Percentiles rank a stretch among this genome's conserved stretches.
Conservation (phyloP, 768 basidiomycete species). For the Cystobasidium tubakii region DNA sequence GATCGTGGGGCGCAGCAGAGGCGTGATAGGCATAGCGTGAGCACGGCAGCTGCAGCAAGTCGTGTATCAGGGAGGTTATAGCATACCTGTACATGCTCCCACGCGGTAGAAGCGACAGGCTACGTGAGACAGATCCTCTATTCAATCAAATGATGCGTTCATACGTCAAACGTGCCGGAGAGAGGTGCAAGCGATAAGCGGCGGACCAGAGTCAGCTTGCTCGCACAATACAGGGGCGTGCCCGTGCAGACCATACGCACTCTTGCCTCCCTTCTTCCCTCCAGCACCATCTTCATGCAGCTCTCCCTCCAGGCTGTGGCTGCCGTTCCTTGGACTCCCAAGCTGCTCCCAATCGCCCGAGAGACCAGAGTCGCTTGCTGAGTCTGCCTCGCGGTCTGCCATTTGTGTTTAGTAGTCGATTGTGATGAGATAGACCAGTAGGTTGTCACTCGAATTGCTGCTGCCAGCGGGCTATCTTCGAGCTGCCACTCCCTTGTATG, state of each 20-base stretch:
- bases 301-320: neutral
- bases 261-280: slow-evolving; percentile 20
- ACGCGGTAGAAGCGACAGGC: slow-evolving; percentile 35
- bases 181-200: slow-evolving; percentile 14
- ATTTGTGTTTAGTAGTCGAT: neutral
- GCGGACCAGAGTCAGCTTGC: neutral
- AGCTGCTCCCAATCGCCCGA: neutral
- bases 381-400: neutral
- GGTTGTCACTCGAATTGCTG: no score
- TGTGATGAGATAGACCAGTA: no score
- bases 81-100: slow-evolving; percentile 30
- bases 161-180: neutral
- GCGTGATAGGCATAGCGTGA: neutral
- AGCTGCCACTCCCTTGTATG: neutral
- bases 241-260: neutral
- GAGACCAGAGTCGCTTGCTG: neutral
- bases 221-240: neutral
- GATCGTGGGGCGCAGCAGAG: neutral
- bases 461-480: no score
- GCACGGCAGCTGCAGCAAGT: neutral
- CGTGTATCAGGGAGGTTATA: neutral
- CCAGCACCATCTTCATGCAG: slow-evolving; percentile 1
- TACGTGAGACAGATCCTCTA: slow-evolving; percentile 31
- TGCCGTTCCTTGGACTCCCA: neutral
- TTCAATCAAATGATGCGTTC: neutral